Evolutionary conservation across 495 filamentous ascomycete genomes (phyloP), one percentile per base, ranked within the genome.

Genomic region (Penicillium parvum): DNA sequence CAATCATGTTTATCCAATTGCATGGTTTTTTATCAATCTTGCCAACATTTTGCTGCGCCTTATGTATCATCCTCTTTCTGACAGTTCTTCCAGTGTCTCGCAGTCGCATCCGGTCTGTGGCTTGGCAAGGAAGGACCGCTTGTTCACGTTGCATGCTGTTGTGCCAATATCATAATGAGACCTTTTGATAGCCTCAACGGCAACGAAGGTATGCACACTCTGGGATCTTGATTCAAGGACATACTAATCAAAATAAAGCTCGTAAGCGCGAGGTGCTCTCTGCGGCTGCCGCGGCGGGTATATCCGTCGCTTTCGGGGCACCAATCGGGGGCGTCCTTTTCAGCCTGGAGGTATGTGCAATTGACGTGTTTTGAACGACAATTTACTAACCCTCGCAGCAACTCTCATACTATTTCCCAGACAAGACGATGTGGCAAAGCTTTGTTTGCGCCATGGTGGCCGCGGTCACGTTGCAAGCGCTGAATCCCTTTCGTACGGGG

Each of bases 401-500:
- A 75, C 68, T 98, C 9, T 95, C 89, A 2, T 98, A 97, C 68
- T 98, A 97, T 63, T 98, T 98, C 50, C 92, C 92, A 1, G 92
- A 98, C 57, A 97, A 96, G 61, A 96, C 92, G 1, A 98, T 98
- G 92, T 98, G 92, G 92, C 91, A 96, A 59, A 95, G 88, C 59
- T 97, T 98, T 66, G 92, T 98, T 12, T 96, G 91, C 54, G 92
- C 92, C 55, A 97, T 97, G 90, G 85, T 95, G 8, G 92, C 92
- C 11, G 90, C 94, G 11, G 88, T 97, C 7, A 88, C 88, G 11
- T 66, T 98, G 19, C 91, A 98, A 61, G 87, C 87, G 20, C 77
- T 95, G 41, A 90, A 98, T 58, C 92, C 92, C 9, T 97, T 97
- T 62, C 78, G 92, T 28, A 95, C 91, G 3, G 92, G 94, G 14